A percentile compares a stretch with the other conserved stretches of the same genome.
Conservation (phyloP, 192 early-diverging fungal species). For the Entomortierella parvispora region DNA sequence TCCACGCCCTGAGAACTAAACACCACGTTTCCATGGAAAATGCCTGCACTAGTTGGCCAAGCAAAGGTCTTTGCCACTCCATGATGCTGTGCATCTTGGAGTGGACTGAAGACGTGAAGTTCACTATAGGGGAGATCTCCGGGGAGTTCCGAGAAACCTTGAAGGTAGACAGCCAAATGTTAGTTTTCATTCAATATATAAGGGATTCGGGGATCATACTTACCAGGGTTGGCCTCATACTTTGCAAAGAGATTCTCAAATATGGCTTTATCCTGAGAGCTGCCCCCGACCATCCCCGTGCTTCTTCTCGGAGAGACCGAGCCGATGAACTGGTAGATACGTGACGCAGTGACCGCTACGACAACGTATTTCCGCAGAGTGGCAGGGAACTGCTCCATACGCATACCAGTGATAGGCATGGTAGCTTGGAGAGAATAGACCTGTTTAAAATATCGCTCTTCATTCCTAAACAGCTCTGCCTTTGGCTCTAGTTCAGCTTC, state of each 20-base stretch:
- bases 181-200: too few relatives aligned
- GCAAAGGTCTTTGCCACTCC: constrained; percentile 83
- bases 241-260: constrained; percentile 82
- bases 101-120: constrained; percentile 76
- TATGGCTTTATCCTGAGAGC: constrained; percentile 67
- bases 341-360: constrained; percentile 81
- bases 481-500: constrained; percentile 89
- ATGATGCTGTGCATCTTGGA: constrained; percentile 72
- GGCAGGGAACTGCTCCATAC: constrained; percentile 83
- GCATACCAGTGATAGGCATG: constrained; percentile 82
- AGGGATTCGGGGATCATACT: too few relatives aligned
- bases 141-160: constrained; percentile 69
- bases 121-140: constrained; percentile 65
- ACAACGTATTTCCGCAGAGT: constrained; percentile 80
- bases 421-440: constrained; percentile 80
- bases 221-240: constrained; percentile 77
- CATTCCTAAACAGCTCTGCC: constrained; percentile 85
- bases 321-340: constrained; percentile 95
- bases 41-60: constrained; percentile 90
- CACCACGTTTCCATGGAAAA: constrained; percentile 85
- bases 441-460: constrained; percentile 81
- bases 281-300: constrained; percentile 49
- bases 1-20: constrained; percentile 78
- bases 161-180: too few relatives aligned
- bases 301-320: constrained; percentile 53